Evolutionary conservation across 352 stramenopile genomes (phyloP), one percentile per base, ranked within the genome.

Genomic region (Globisporangium barbulae): DNA sequence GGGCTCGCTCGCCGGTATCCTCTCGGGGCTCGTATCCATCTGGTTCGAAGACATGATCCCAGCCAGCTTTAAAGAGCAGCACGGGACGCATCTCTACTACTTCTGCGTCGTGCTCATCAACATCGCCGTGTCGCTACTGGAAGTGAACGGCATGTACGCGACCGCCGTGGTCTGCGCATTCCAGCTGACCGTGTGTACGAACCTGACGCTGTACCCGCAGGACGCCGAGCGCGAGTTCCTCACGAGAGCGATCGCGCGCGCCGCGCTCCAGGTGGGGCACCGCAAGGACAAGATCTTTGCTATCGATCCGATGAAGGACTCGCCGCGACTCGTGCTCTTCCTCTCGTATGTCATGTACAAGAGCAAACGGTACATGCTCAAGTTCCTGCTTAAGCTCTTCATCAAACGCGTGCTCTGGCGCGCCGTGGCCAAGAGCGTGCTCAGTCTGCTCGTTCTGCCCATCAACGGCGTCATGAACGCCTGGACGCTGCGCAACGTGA

Each of bases 151-250:
- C 5, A 72, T 83, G 61, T 86, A 81, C 66, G 49, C 60, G 9
- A 75, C 73, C 3, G 72, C 77, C 1, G 66, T 86, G 3, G 37
- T 72, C 25, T 75, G 68, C 39, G 73, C 77, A 1, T 86, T 86
- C 61, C 67, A 56, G 17, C 53, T 83, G n/a, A 83, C 73, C 2
- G 60, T 86, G 21, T 70, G 65, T 37, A 76, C 77, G 1, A 74
- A 72, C 13, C 67, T 83, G 30, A 75, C 63, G 19, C 64, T 87
- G 33, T 81, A 79, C 35, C 78, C 75, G 0, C 67, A 78, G 25
- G 78, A 87, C 45, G 65, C 68, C 3, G 78, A 87, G 63, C 75
- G 78, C 12, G 75, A 81, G 55, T 84, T 87, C 61, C 68, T 87
- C 10, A 76, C 68, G 37, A 67, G 75, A 5, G 59, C 75, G 10